Base-by-base conservation (phyloP, 164 flowering plant species). In the Malania oleifera region DNA sequence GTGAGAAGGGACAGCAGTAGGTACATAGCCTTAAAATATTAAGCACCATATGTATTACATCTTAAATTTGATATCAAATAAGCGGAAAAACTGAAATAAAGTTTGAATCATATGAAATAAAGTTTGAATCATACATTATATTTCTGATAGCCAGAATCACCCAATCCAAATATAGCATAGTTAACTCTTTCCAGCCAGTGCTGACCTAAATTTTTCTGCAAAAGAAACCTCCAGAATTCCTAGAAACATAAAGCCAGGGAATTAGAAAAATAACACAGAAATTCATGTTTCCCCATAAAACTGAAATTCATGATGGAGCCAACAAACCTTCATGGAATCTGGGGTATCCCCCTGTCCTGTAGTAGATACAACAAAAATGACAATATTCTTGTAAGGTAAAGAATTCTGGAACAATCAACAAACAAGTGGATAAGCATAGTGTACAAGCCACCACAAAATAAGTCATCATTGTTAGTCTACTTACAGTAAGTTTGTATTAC, bases 101-200 rank as follows among this genome's bases (percentile, higher is more conserved):
- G n/a, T n/a, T n/a, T n/a, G n/a, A n/a, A n/a, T n/a, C n/a, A n/a
- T n/a, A n/a, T n/a, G n/a, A n/a, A n/a, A n/a, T n/a, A n/a, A n/a
- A n/a, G n/a, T n/a, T n/a, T 7, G 29, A 50, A 43, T 7, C 50
- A 22, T 87, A 86, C 99, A 80, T 91, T 95, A 67, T 85, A 95
- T 65, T 91, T 91, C 67, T 88, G 88, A 76, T 95, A 91, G 47
- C 91, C 78, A 59, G 99, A 95, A 70, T 95, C 99, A 11, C 97
- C 99, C 77, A 95, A 70, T 54, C 99, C 99, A 79, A 95, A 95
- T 24, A 91, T 91, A 9, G 93, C 91, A 78, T 83, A 91, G 26
- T 66, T 67, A 56, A 91, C 81, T 66, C 89, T 83, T 60, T 73
- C 67, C 58, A 95, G 75, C 97, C 93, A 95, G 38, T 75, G 56